phyloP scores from a whole-genome alignment of 192 early-diverging fungal species.

The Borealophlyctis nickersoniae region DNA sequence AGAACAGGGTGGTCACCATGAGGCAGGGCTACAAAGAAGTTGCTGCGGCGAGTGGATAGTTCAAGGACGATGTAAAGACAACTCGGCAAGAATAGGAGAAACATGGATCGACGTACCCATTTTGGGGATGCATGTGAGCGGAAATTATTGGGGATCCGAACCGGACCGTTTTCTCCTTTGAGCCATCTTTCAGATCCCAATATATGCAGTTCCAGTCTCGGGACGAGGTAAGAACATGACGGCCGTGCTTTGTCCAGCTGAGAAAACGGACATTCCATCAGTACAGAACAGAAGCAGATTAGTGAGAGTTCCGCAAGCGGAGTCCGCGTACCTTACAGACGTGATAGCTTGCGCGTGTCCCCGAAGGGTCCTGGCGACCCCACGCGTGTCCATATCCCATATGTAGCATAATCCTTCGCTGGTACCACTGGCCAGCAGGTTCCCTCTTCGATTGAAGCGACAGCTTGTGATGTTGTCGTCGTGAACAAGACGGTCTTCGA shows the following conservation, averaged over 20 bases:
- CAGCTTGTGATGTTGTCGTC: constrained; percentile 56
- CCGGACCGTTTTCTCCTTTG: constrained; percentile 51
- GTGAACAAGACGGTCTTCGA: constrained; percentile 72
- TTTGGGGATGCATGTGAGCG: constrained; percentile 71
- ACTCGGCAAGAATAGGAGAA: too few species aligned
- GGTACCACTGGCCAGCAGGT: constrained; percentile 76
- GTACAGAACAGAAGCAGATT: constrained; percentile 4
- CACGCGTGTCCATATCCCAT: constrained; percentile 89
- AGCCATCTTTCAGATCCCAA: constrained; percentile 75
- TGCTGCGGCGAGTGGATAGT: constrained; percentile 9
- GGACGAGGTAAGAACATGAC: constrained; percentile 75
- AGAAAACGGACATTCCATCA: not conserved
- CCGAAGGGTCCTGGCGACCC: constrained; percentile 61
- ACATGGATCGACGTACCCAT: constrained; percentile 16
- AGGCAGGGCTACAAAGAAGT: constrained; percentile 21
- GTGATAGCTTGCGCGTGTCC: constrained; percentile 76
- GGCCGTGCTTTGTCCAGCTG: constrained; percentile 81
- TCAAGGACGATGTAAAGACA: too few species aligned
- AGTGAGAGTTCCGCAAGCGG: not conserved
- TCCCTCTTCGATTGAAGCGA: constrained; percentile 76
- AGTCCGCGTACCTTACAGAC: constrained; percentile 66
- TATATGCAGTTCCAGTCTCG: constrained; percentile 79
- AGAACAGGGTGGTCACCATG: constrained; percentile 20
- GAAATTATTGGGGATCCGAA: constrained; percentile 69
- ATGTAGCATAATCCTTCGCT: constrained; percentile 75